Percentiles rank a stretch among this genome's conserved stretches.
These are phyloP conservation scores for Magnaporthiopsis rhizophila DNA, from an alignment of 2,329 filamentous ascomycete species.

Conservation along the genomic window DNA sequence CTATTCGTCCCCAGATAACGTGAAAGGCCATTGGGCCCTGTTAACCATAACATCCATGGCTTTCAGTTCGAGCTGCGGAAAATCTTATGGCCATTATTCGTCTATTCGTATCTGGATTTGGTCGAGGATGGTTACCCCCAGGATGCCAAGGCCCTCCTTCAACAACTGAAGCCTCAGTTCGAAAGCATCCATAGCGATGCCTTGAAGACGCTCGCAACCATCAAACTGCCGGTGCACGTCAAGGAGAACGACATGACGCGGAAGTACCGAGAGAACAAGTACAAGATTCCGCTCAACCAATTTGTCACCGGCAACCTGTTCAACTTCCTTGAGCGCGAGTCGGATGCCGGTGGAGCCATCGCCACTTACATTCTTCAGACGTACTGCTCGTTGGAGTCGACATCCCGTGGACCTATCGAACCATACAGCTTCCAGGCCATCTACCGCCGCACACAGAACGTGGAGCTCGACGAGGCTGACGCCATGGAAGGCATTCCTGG, in stretches of 20 bases:
- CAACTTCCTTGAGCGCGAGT: constrained; percentile 82
- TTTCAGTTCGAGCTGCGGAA: constrained; percentile 74
- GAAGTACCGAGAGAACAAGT: constrained; percentile 79
- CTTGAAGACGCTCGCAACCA: constrained; percentile 62
- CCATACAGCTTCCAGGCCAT: constrained; percentile 56
- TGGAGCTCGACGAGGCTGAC: constrained; percentile 56
- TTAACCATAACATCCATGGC: constrained; percentile 12
- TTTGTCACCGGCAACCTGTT: constrained; percentile 77
- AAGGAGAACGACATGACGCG: constrained; percentile 69
- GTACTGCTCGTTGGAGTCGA: constrained; percentile 50
- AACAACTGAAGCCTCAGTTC: constrained; percentile 59
- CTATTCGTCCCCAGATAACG: neutral
- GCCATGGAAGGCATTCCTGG: constrained; percentile 58
- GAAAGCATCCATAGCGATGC: constrained; percentile 74
- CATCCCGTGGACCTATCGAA: constrained; percentile 53
- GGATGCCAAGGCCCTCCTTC: constrained; percentile 68
- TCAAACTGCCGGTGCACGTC: constrained; percentile 72
- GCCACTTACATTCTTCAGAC: constrained; percentile 65
- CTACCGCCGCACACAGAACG: constrained; percentile 46
- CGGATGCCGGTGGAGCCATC: constrained; percentile 69
- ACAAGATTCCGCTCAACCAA: constrained; percentile 80
- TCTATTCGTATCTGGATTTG: constrained; percentile 84
- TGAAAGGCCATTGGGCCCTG: neutral
- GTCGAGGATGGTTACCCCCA: constrained; percentile 62
- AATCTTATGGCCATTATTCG: constrained; percentile 86